A percentile compares a stretch with the other conserved stretches of the same genome.
Conservation (phyloP, 768 basidiomycete genomes). For the Tricholoma sp. region DNA sequence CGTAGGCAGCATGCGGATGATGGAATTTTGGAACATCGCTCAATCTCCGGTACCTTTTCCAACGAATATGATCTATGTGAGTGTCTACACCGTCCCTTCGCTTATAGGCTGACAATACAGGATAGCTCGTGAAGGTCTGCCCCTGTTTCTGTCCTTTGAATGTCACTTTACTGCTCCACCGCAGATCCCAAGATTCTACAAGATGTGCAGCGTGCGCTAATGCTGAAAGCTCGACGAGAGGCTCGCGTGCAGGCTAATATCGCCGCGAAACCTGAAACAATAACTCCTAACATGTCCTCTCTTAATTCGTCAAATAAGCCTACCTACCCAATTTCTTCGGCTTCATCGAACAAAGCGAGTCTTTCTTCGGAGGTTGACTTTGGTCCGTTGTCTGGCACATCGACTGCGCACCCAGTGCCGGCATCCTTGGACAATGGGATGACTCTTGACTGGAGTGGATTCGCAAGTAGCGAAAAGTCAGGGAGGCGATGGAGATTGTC, state of each 20-base stretch:
- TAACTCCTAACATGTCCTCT: conserved; percentile 15
- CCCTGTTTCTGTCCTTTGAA: background rate
- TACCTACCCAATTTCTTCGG: conserved; percentile 14
- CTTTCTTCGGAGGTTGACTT: conserved; percentile 58
- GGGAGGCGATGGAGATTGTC: conserved; percentile 61
- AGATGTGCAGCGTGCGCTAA: conserved; percentile 73
- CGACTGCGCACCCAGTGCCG: conserved; percentile 57
- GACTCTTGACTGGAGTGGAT: conserved; percentile 73
- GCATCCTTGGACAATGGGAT: conserved; percentile 62
- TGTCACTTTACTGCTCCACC: background rate
- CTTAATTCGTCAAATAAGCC: conserved; percentile 27
- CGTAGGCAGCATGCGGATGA: conserved; percentile 5
- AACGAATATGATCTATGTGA: conserved; percentile 77
- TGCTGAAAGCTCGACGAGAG: conserved; percentile 69
- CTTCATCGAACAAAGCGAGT: conserved; percentile 22
- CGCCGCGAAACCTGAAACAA: conserved; percentile 10
- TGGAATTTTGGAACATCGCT: conserved; percentile 5
- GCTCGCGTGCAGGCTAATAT: conserved; percentile 43
- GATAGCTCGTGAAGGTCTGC: conserved; percentile 68
- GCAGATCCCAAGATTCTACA: conserved; percentile 77
- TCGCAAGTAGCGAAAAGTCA: conserved; percentile 44
- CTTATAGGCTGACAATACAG: conserved; percentile 9
- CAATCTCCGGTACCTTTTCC: conserved; percentile 39
- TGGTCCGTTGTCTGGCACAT: conserved; percentile 53
- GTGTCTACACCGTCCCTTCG: conserved; percentile 20